Conservation (phyloP, 148 eudicot species). For the Polygonum aviculare region DNA sequence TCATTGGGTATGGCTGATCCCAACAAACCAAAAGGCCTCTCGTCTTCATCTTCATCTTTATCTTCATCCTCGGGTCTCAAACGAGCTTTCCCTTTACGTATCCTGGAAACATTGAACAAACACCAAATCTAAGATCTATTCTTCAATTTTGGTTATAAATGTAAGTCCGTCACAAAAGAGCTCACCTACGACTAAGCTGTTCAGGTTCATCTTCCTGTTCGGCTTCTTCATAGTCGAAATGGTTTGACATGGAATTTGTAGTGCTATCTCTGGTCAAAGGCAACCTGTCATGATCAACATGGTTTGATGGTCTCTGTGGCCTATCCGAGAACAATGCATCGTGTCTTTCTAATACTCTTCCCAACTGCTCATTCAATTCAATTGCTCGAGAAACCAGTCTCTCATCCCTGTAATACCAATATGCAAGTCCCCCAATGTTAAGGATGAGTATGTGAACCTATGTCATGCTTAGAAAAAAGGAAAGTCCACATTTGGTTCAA, state of each 20-base stretch:
- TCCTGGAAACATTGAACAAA: conserved; percentile 26
- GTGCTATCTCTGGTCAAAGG: conserved; percentile 36
- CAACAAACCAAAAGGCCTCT: conserved; percentile 36
- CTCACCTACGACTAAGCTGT: conserved; percentile 77
- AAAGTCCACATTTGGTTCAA: too few relatives aligned
- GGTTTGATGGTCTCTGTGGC: conserved; percentile 17
- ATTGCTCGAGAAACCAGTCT: conserved; percentile 64
- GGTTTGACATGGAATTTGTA: conserved; percentile 33
- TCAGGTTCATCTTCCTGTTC: conserved; percentile 74
- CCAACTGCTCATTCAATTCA: conserved; percentile 81
- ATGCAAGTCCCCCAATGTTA: background rate
- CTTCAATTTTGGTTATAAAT: background rate
- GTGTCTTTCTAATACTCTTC: conserved; percentile 58
- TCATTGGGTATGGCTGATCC: conserved; percentile 34
- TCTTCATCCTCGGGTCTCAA: conserved; percentile 56
- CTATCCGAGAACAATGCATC: conserved; percentile 43
- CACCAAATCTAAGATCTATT: background rate
- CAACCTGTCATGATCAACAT: conserved; percentile 18
- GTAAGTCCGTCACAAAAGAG: background rate
- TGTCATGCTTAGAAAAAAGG: background rate
- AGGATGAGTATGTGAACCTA: background rate
- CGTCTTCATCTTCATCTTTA: conserved; percentile 20
- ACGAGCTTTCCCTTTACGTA: conserved; percentile 89
- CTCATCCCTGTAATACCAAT: conserved; percentile 47
- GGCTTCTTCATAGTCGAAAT: conserved; percentile 25